Base-by-base conservation (phyloP, 177 flowering plant species). In the Vitis hybrid region DNA sequence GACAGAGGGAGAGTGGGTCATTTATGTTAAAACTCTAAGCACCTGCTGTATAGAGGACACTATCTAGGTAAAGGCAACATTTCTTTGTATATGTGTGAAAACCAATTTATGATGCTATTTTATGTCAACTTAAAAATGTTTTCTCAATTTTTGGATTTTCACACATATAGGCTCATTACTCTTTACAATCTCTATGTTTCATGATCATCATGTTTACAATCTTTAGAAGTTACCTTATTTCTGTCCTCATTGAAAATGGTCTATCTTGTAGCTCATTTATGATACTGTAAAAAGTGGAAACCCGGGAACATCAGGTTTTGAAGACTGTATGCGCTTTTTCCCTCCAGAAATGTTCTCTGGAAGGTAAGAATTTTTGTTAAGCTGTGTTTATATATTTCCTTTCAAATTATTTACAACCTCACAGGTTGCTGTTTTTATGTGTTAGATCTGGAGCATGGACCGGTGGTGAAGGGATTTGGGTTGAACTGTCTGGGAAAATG, bases 401-500 rank as follows among this genome's bases (percentile, higher is more conserved):
- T 26, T 11, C 18, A 45, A 21, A 39, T 39, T 56, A 7, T n/a
- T 19, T 55, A 23, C 51, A 23, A 60, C 62, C 56, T 65, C 15
- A 55, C 56, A 12, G 12, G 11, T 68, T 15, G 17, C 13, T 60
- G 19, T 62, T 66, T 58, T 23, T 56, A 71, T 17, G 48, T 84
- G 78, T 57, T 70, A 96, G 99, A 79, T 92, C 98, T 71, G 98
- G 99, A 70, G 75, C 94, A 76, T 93, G 99, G 99, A 88, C 85
- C 73, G 98, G 97, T 63, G 99, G 98, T 67, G 87, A 87, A 83
- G 99, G 99, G 30, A 79, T 82, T 48, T 96, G 99, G 98, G 97
- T 93, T 74, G 99, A 93, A 78, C 78, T 93, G 18, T 96, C 98
- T 50, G 97, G 99, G 34, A 96, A 93, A 88, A 92, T 96, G 99